Evolutionary conservation across 768 basidiomycete genomes (phyloP).

Genomic region (Russula sp.): DNA sequence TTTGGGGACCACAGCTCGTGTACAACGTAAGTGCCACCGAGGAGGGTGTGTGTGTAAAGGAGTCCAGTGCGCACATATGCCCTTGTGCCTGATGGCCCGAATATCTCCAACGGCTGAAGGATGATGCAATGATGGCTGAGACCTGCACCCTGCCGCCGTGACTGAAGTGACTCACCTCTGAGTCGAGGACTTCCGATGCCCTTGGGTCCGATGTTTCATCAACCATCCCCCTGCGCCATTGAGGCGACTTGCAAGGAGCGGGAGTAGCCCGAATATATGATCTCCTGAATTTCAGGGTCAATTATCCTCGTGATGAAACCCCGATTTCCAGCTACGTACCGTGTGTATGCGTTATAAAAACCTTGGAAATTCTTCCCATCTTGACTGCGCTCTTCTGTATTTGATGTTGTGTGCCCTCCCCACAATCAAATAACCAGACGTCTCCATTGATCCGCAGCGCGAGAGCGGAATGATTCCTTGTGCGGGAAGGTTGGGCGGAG

Average conservation of each 20-base stretch:
- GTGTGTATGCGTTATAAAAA: slow-evolving; percentile 89
- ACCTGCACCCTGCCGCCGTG: background rate
- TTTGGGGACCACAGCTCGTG: slow-evolving; percentile 72
- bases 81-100: slow-evolving; percentile 80
- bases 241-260: slow-evolving; percentile 62
- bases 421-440: slow-evolving; percentile 85
- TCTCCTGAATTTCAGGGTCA: slow-evolving; percentile 51
- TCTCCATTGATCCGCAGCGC: slow-evolving; percentile 63
- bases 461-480: slow-evolving; percentile 73
- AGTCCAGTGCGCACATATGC: slow-evolving; percentile 73
- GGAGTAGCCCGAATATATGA: slow-evolving; percentile 74
- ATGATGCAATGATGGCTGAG: too few species aligned
- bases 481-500: slow-evolving; percentile 75
- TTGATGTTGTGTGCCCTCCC: slow-evolving; percentile 79
- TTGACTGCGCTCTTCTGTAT: slow-evolving; percentile 69
- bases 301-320: slow-evolving; percentile 6
- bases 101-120: slow-evolving; percentile 70
- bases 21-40: slow-evolving; percentile 68
- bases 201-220: slow-evolving; percentile 63
- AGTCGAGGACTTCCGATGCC: slow-evolving; percentile 30
- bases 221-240: slow-evolving; percentile 72
- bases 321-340: slow-evolving; percentile 44
- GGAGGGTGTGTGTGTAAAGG: slow-evolving; percentile 62
- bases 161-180: slow-evolving; percentile 19
- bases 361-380: slow-evolving; percentile 75